These are phyloP conservation scores for Pyricularia pennisetigena DNA, from an alignment of 2,329 filamentous ascomycete species.

Conservation along the genomic window DNA sequence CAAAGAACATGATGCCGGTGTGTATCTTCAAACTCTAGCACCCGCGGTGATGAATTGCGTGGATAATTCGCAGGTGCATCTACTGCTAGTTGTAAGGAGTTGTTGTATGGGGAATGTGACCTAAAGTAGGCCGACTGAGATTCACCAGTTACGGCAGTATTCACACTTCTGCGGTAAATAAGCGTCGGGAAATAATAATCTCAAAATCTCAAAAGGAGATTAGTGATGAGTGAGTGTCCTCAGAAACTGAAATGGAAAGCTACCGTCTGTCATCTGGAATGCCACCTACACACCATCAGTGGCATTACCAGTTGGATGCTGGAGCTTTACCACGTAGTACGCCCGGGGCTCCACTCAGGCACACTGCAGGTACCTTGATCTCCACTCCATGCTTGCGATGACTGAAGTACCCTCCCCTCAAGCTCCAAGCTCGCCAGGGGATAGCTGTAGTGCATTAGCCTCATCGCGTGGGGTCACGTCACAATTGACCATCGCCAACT, in stretches of 20 bases:
- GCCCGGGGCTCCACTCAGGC: background rate
- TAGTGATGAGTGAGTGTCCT: background rate
- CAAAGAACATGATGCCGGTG: conserved; percentile 59
- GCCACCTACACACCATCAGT: background rate
- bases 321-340: background rate
- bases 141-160: background rate
- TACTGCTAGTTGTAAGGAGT: background rate
- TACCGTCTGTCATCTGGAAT: background rate
- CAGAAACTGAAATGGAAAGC: background rate
- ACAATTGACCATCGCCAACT: background rate
- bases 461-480: background rate
- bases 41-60: background rate
- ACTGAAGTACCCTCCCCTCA: background rate
- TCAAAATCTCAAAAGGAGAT: background rate
- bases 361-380: background rate
- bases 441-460: background rate
- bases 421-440: background rate
- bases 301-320: background rate
- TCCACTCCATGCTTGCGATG: background rate
- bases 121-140: background rate
- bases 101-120: background rate
- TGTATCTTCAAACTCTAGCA: background rate
- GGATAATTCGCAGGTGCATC: background rate
- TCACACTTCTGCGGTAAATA: background rate
- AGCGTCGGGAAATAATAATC: background rate